Evolutionary conservation across 495 filamentous ascomycete species (phyloP).

Genomic region (Daldinia vernicosa): DNA sequence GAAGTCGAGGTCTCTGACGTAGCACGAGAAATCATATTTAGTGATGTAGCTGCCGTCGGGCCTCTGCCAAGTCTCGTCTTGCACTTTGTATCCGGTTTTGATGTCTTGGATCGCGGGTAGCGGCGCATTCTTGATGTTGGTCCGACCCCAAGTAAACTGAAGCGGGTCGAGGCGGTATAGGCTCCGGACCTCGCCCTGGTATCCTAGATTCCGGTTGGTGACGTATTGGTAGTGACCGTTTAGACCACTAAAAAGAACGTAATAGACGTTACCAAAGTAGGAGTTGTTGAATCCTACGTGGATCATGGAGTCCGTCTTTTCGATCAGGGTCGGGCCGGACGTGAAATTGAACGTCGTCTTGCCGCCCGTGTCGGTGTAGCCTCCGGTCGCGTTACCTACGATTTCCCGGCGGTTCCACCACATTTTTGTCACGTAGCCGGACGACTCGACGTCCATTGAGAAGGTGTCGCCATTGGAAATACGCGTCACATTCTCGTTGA

Average conservation of each 20-base stretch:
- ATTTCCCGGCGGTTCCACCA: slow-evolving; percentile 5
- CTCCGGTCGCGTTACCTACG: not conserved
- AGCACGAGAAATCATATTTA: not conserved
- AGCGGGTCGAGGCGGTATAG: not conserved
- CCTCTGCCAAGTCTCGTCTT: not conserved
- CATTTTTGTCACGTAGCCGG: slow-evolving; percentile 1
- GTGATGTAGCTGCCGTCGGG: not conserved
- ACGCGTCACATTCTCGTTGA: not conserved
- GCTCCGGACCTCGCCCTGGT: not conserved
- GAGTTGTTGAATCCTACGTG: not conserved
- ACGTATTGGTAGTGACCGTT: not conserved
- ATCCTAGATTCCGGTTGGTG: not conserved
- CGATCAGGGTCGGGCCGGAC: not conserved
- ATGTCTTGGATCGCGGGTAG: not conserved
- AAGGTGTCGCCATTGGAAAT: not conserved
- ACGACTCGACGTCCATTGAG: not conserved
- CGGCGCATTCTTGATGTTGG: not conserved
- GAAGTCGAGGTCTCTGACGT: not conserved
- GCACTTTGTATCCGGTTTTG: not conserved
- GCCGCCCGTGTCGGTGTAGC: slow-evolving; percentile 1
- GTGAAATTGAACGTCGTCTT: slow-evolving; percentile 4
- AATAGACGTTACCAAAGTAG: not conserved
- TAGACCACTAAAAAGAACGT: not conserved
- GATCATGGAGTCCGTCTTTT: not conserved
- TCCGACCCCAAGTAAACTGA: not conserved